Evolutionary conservation across 805 yeast genomes (phyloP).

Genomic region (Candida ipomoeae): DNA sequence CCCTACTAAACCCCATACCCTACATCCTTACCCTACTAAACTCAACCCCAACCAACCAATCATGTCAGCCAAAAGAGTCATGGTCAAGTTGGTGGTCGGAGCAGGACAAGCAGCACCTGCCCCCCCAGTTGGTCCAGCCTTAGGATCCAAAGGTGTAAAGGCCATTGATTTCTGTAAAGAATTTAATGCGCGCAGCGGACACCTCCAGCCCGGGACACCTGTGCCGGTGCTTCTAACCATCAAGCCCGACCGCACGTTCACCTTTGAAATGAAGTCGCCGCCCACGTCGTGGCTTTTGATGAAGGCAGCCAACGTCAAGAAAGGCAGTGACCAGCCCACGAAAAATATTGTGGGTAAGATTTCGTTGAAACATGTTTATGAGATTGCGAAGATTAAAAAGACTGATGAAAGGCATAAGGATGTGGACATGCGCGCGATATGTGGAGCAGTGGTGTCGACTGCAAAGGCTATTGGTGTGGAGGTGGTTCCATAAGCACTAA

Average conservation of each 20-base stretch:
- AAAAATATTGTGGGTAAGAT: constrained; percentile 54
- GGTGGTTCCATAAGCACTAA: constrained; percentile 52
- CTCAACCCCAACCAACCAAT: not conserved
- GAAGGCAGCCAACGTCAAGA: constrained; percentile 73
- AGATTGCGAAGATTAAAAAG: constrained; percentile 90
- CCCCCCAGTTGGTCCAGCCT: constrained; percentile 98
- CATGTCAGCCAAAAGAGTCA: constrained; percentile 50
- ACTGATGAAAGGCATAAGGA: constrained; percentile 75
- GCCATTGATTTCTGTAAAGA: constrained; percentile 98
- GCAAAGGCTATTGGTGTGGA: constrained; percentile 88
- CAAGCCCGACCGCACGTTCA: constrained; percentile 87
- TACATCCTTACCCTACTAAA: no score
- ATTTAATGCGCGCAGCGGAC: constrained; percentile 94
- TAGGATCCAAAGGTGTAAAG: constrained; percentile 97
- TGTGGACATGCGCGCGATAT: constrained; percentile 67
- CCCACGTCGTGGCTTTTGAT: constrained; percentile 83
- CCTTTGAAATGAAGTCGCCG: constrained; percentile 85
- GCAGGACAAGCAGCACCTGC: constrained; percentile 99
- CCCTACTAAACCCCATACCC: no score
- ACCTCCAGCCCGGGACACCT: constrained; percentile 80
- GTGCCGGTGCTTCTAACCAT: constrained; percentile 82
- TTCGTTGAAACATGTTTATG: constrained; percentile 86
- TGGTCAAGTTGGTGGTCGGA: constrained; percentile 87
- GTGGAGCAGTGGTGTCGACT: constrained; percentile 78
- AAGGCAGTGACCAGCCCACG: constrained; percentile 73